These are phyloP conservation scores for Phylloboletellus chloephorus DNA, from an alignment of 1,284 basidiomycete species.

Conservation along the genomic window DNA sequence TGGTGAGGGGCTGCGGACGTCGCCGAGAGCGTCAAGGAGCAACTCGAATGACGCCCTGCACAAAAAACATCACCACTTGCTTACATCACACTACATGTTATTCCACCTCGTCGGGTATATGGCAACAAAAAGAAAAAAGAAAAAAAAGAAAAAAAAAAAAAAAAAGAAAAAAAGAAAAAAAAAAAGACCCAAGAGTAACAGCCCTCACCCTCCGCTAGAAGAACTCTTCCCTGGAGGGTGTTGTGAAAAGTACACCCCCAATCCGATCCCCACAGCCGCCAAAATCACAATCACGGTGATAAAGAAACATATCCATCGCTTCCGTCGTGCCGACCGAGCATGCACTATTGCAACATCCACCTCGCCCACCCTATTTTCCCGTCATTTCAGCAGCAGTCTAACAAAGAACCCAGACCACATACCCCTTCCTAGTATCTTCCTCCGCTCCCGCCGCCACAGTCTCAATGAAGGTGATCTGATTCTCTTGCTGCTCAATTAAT, in stretches of 20 bases:
- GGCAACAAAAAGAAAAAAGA: neutral
- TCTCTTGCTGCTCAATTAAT: constrained; percentile 76
- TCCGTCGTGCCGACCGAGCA: constrained; percentile 67
- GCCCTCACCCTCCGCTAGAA: constrained; percentile 7
- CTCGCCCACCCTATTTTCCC: constrained; percentile 47
- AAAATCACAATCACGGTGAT: constrained; percentile 27
- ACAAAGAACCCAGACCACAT: constrained; percentile 22
- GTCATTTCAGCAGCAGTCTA: constrained; percentile 1
- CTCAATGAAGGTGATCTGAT: constrained; percentile 64
- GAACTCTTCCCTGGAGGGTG: constrained; percentile 7
- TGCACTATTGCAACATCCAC: constrained; percentile 70
- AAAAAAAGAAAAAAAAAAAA: neutral
- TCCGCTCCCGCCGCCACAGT: constrained; percentile 57
- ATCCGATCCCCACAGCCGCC: constrained; percentile 25
- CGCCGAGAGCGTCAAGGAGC: neutral
- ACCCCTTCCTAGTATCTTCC: constrained; percentile 68
- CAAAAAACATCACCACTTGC: constrained; percentile 14
- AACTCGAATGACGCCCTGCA: constrained; percentile 19
- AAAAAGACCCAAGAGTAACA: neutral
- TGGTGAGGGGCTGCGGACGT: constrained; percentile 3
- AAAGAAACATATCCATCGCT: constrained; percentile 74
- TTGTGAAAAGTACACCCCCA: constrained; percentile 29
- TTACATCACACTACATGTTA: constrained; percentile 5
- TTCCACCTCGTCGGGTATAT: constrained; percentile 1
- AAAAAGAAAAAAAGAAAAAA: too few relatives aligned